Percentiles rank a stretch among this genome's conserved stretches.
Evolutionary conservation across 495 filamentous ascomycete species (phyloP).

Genomic region (Xanthoparmelia taractica): DNA sequence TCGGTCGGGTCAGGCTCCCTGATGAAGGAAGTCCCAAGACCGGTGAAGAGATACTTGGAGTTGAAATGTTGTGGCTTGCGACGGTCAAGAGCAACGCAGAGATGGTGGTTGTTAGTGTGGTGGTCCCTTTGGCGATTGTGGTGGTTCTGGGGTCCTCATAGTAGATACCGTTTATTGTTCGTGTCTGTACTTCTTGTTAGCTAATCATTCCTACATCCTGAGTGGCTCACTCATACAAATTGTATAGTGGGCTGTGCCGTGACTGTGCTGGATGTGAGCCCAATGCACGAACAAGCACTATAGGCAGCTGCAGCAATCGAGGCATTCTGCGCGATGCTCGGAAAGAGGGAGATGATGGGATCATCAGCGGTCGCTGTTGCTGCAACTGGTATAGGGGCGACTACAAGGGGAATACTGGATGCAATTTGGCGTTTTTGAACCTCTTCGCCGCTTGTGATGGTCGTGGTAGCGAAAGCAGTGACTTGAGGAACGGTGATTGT

Average conservation of each 20-base stretch:
- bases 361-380: neutral
- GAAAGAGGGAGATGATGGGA: neutral
- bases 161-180: neutral
- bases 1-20: neutral
- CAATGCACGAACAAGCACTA: neutral
- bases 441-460: neutral
- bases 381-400: neutral
- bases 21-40: neutral
- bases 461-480: neutral
- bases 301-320: neutral
- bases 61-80: neutral
- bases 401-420: neutral
- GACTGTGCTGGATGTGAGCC: neutral
- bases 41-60: neutral
- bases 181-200: neutral
- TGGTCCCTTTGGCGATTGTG: neutral
- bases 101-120: neutral
- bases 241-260: neutral
- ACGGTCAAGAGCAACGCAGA: neutral
- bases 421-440: neutral
- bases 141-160: neutral
- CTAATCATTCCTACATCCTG: neutral
- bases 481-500: neutral
- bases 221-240: neutral
- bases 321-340: neutral